Evolutionary conservation across 2,329 filamentous ascomycete genomes (phyloP), one percentile per base, ranked within the genome.

Genomic region (Microcera coccophila): DNA sequence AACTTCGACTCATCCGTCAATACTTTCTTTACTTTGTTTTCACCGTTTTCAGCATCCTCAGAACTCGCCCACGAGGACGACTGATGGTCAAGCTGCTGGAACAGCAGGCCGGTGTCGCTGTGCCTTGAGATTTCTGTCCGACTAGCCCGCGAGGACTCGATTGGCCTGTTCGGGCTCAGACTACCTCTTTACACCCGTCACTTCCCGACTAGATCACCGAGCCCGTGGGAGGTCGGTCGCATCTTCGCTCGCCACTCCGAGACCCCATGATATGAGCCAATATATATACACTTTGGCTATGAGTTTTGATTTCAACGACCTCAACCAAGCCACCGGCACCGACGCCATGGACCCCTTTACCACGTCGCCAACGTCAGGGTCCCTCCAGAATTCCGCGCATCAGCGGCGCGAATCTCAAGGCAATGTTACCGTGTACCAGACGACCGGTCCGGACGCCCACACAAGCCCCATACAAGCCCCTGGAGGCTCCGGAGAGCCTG

Each of bases 371-470:
- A 48, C 54, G 31, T 55, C 60, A 34, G 52, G 52, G 24, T n/a
- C 38, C 20, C 50, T 48, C 10, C 54, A 57, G 26, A 48, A 59
- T 31, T 29, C 21, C 29, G 32, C 37, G 48, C 45, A 37, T 38
- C 48, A 24, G 43, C 47, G 45, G 17, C 40, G 49, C 21, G 43
- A 49, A 33, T 53, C 57, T 14, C 53, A 57, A n/a, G 57, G 52
- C 45, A 65, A 63, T 47, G 62, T 65, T 47, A 68, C 65, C 38
- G 57, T 68, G 36, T 68, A 68, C 49, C 64, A 65, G 39, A 68
- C 66, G 21, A 65, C 65, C n/a, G 66, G 66, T 4, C 62, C 63
- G 15, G 65, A 67, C 16, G 66, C 66, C 41, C 60, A 67, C 47
- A 62, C 62, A 22, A 51, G 57, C 35, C 65, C 66, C 42, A 65